Percentiles rank a stretch among this genome's conserved stretches.
Conservation (phyloP, 306 rosid species). For the Erythrophleum fordii region DNA sequence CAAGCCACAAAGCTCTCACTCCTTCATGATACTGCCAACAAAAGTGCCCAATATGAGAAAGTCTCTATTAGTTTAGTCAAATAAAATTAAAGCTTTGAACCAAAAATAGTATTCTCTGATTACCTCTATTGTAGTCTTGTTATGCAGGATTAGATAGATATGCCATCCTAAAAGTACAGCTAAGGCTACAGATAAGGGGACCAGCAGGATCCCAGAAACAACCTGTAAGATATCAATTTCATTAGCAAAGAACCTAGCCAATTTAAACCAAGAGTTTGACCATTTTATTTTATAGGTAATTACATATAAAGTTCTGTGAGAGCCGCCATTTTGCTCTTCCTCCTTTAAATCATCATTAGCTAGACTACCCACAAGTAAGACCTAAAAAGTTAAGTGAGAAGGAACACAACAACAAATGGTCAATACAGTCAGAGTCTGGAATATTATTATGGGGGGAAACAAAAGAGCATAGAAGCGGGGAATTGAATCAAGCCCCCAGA, state of each 20-base stretch:
- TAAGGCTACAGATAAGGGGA: conserved; percentile 74
- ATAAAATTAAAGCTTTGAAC: conserved; percentile 33
- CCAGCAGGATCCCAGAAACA: conserved; percentile 77
- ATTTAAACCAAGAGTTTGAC: conserved; percentile 18
- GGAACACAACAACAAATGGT: conserved; percentile 4
- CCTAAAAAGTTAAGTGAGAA: conserved; percentile 55
- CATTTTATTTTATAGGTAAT: conserved; percentile 27
- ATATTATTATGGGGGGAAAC: conserved; percentile 4
- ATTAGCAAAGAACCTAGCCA: conserved; percentile 42
- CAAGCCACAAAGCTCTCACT: conserved; percentile 96
- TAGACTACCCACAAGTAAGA: conserved; percentile 85
- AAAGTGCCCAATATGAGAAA: conserved; percentile 39
- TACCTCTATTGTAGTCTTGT: conserved; percentile 98
- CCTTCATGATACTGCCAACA: conserved; percentile 89
- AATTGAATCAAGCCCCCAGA: not conserved
- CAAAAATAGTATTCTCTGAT: conserved; percentile 33
- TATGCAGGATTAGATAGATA: conserved; percentile 79
- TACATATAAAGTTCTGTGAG: conserved; percentile 83
- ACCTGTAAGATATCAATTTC: conserved; percentile 57
- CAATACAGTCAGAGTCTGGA: conserved; percentile 17
- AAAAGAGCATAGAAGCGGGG: conserved; percentile 3
- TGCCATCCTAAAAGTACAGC: conserved; percentile 92
- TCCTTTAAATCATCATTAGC: conserved; percentile 61
- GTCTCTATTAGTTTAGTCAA: conserved; percentile 24
- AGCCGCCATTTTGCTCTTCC: conserved; percentile 65